phyloP scores from a whole-genome alignment of 768 basidiomycete species.

The Pisolithus marmoratus region DNA sequence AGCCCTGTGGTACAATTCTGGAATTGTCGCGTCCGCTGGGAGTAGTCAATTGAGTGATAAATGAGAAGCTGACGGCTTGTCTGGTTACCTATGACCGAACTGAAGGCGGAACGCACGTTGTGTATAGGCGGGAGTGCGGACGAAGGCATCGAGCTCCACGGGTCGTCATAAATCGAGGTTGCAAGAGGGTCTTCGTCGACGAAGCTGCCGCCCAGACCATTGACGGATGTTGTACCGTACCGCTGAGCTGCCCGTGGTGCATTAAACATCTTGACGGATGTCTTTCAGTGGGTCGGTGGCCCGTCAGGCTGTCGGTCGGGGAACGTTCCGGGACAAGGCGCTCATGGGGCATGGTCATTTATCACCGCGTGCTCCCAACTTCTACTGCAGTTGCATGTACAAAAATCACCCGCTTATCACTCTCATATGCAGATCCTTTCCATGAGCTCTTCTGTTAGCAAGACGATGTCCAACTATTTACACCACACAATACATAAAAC shows the following conservation, averaged over 20 bases:
- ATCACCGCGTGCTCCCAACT: too few relatives aligned
- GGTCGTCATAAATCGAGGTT: constrained; percentile 73
- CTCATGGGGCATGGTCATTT: not conserved
- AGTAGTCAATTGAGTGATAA: constrained; percentile 8
- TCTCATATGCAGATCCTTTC: not conserved
- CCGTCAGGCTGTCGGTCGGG: not conserved
- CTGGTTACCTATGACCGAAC: constrained; percentile 59
- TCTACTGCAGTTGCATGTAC: too few relatives aligned
- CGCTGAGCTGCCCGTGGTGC: constrained; percentile 69
- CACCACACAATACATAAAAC: constrained; percentile 2
- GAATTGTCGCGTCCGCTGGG: constrained; percentile 75
- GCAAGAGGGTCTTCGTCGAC: constrained; percentile 74
- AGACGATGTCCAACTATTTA: constrained; percentile 10
- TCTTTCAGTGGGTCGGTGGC: not conserved
- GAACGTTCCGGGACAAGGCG: not conserved
- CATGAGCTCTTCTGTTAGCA: not conserved
- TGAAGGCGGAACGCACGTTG: constrained; percentile 48
- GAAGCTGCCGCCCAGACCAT: constrained; percentile 64
- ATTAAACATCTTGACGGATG: constrained; percentile 67
- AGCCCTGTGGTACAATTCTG: constrained; percentile 68
- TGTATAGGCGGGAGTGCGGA: constrained; percentile 61
- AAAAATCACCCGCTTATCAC: not conserved
- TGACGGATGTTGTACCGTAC: constrained; percentile 51
- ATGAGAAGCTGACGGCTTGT: not conserved
- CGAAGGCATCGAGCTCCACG: constrained; percentile 73